Base-by-base conservation (phyloP, 2,329 filamentous ascomycete genomes). In the Ilyonectria destructans region DNA sequence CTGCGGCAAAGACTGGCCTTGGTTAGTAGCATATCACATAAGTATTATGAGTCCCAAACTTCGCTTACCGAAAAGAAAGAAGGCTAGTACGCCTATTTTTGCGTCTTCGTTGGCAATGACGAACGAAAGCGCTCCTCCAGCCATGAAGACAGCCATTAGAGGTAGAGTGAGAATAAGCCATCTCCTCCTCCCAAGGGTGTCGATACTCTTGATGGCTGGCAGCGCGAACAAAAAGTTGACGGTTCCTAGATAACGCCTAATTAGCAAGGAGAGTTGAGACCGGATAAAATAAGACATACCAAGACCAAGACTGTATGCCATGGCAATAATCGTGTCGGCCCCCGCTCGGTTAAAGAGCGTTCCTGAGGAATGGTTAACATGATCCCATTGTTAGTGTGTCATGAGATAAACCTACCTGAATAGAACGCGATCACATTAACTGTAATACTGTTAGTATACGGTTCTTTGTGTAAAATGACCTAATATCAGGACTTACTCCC, bases 191-290 rank as follows among this genome's bases (percentile, higher is more conserved):
- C 83, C 83, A 8, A 84, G 71, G 0, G 76, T 77, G 51, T 79
- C 77, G 23, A 78, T 78, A 57, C 74, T 77, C 62, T 71, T 75
- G 57, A 82, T 80, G 8, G 81, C 81, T 2, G 80, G 79, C 1
- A 85, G 76, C 1, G 79, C 81, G 40, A 82, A 85, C 19, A 83
- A 15, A 59, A 85, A 85, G 56, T 84, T 85, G 6, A 84, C 76
- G 12, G 80, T 80, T 0, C 82, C 75, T 79, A 2, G 15, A 29
- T 17, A 26, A 2, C 15, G 12, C 8, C 2, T 13, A 0, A 9
- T 64, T 15, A 64, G 35, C 10, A 8, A n/a, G 5, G 9, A 12
- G 9, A n/a, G 4, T 17, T 9, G 9, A 1, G 19, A 40, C 13
- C 4, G 12, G 21, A 10, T n/a, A 6, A 8, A 15, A 45, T 31